These are phyloP conservation scores for Kwoniella shivajii DNA, from an alignment of 1,284 basidiomycete genomes.

Conservation along the genomic window DNA sequence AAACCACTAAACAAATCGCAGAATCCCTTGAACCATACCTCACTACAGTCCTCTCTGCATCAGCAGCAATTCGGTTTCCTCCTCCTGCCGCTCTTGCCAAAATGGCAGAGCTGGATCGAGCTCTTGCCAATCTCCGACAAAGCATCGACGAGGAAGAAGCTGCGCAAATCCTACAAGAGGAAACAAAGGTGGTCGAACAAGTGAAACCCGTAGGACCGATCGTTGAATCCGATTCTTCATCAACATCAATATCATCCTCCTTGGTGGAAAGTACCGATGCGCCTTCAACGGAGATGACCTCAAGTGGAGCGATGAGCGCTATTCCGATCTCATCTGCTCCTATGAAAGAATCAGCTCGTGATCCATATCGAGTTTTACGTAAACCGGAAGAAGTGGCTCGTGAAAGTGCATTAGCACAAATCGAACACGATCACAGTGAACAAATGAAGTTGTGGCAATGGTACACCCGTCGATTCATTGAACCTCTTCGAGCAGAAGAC, in stretches of 20 bases:
- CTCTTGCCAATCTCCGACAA: constrained; percentile 66
- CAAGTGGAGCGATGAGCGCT: constrained; percentile 24
- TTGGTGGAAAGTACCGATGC: constrained; percentile 13
- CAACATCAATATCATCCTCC: constrained; percentile 7
- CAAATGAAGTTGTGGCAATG: constrained; percentile 87
- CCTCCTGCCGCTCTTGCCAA: constrained; percentile 81
- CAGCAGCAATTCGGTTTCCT: constrained; percentile 82
- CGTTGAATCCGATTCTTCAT: constrained; percentile 5
- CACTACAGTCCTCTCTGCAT: constrained; percentile 84
- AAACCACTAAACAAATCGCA: constrained; percentile 59
- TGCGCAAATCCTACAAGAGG: constrained; percentile 75
- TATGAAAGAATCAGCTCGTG: constrained; percentile 26
- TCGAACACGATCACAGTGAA: constrained; percentile 78
- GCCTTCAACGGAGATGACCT: constrained; percentile 14
- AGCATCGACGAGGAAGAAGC: constrained; percentile 72
- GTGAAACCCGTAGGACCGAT: constrained; percentile 8
- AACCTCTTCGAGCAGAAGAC: constrained; percentile 86
- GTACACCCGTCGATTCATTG: constrained; percentile 78
- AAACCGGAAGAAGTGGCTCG: constrained; percentile 61
- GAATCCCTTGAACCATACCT: constrained; percentile 78
- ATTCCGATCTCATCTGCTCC: constrained; percentile 14
- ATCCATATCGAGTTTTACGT: constrained; percentile 44
- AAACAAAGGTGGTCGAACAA: constrained; percentile 55
- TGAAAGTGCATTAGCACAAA: constrained; percentile 69
- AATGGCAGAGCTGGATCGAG: constrained; percentile 83